These are phyloP conservation scores for Echinosophora koreensis DNA, from an alignment of 306 rosid species.

Conservation along the genomic window DNA sequence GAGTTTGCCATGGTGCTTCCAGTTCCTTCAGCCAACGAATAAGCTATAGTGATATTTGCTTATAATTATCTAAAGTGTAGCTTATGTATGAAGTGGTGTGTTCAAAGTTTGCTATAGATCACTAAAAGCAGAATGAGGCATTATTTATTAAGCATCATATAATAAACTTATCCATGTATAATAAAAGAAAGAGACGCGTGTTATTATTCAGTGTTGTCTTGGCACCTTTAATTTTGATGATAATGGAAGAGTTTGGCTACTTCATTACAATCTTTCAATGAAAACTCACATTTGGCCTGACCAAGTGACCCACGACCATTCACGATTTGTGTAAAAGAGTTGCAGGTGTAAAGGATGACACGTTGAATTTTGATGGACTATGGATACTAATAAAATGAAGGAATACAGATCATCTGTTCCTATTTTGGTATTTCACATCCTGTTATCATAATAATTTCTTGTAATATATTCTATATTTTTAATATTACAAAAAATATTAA, in stretches of 20 bases:
- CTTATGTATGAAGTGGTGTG: constrained; percentile 15
- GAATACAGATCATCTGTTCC: no score
- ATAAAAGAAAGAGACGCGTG: no score
- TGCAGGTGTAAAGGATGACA: no score
- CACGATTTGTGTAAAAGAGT: no score
- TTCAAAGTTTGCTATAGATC: background rate
- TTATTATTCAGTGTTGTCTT: background rate
- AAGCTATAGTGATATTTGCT: constrained; percentile 25
- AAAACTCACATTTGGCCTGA: no score
- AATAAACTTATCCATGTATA: background rate
- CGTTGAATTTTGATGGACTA: no score
- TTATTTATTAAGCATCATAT: constrained; percentile 32
- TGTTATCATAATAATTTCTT: no score
- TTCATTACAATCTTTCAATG: background rate
- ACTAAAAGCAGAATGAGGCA: constrained; percentile 1
- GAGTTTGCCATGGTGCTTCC: constrained; percentile 25
- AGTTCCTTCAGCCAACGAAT: constrained; percentile 24
- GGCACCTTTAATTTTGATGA: background rate
- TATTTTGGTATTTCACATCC: no score
- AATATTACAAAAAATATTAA: no score
- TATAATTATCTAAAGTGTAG: background rate
- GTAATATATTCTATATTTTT: no score
- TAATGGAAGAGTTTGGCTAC: background rate
- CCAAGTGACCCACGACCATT: no score
- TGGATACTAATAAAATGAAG: no score